phyloP scores from a whole-genome alignment of 176 grass and related monocot genomes.

The Eragrostis curvula region DNA sequence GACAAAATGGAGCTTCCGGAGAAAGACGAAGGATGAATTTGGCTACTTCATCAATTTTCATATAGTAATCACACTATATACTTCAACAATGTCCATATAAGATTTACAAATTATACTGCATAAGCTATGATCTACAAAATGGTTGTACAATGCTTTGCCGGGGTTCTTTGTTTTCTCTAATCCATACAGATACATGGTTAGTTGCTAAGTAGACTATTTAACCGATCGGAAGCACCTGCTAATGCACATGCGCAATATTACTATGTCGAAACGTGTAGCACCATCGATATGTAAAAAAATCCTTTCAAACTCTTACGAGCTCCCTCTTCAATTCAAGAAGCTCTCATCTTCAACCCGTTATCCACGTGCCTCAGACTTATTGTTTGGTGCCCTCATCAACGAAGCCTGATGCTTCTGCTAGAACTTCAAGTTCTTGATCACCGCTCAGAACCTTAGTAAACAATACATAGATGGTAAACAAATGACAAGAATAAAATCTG shows the following conservation, averaged over 20 bases:
- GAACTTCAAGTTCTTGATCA: slow-evolving; percentile 73
- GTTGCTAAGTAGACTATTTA: slow-evolving; percentile 9
- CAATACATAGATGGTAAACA: slow-evolving; percentile 9
- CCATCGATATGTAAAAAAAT: too few relatives aligned
- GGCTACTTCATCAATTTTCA: neutral
- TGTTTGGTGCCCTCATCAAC: slow-evolving; percentile 36
- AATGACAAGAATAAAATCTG: neutral
- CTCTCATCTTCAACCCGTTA: neutral
- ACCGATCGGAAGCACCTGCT: neutral
- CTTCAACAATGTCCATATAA: too few relatives aligned
- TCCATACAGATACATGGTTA: slow-evolving; percentile 24
- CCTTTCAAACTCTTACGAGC: neutral
- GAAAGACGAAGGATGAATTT: too few relatives aligned
- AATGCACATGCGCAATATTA: neutral
- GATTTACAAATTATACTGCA: slow-evolving; percentile 29
- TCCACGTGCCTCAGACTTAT: neutral
- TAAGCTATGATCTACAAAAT: slow-evolving; percentile 37
- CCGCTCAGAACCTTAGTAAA: slow-evolving; percentile 66
- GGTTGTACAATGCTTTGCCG: neutral
- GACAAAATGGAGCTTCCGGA: too few relatives aligned
- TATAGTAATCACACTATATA: neutral
- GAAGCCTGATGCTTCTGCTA: slow-evolving; percentile 81
- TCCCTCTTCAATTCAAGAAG: slow-evolving; percentile 1
- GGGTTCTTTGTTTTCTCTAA: neutral
- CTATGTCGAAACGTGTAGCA: too few relatives aligned